These are phyloP conservation scores for Xylaria bambusicola DNA, from an alignment of 495 filamentous ascomycete species.

Conservation along the genomic window DNA sequence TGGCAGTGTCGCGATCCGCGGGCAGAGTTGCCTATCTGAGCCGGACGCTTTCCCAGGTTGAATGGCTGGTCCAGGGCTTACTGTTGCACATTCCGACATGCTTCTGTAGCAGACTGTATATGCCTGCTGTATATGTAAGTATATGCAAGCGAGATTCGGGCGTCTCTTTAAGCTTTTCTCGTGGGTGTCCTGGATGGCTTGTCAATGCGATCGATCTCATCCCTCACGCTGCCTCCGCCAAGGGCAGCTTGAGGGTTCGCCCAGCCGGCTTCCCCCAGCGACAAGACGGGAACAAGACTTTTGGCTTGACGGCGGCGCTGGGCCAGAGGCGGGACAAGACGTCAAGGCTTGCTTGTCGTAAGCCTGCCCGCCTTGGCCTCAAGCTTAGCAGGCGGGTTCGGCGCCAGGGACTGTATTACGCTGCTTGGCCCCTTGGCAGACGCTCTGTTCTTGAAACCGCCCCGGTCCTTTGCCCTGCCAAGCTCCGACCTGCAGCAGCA, in stretches of 20 bases:
- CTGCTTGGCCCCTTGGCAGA: slow-evolving; percentile 3
- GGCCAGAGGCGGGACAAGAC: slow-evolving; percentile 10
- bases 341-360: slow-evolving; percentile 8
- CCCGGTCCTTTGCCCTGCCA: slow-evolving; percentile 3
- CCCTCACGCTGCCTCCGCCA: background rate
- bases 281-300: slow-evolving; percentile 14
- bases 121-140: no score
- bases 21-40: slow-evolving; percentile 5
- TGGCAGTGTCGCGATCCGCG: background rate
- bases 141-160: no score
- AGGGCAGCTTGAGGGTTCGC: slow-evolving; percentile 7
- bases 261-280: slow-evolving; percentile 13
- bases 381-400: background rate
- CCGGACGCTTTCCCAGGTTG: background rate
- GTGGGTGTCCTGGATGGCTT: no score
- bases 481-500: background rate
- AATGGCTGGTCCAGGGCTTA: background rate
- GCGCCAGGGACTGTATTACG: no score
- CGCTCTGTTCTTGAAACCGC: background rate
- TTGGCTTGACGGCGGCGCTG: slow-evolving; percentile 15
- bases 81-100: slow-evolving; percentile 3
- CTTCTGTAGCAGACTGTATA: no score
- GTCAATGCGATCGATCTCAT: background rate
- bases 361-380: slow-evolving; percentile 15
- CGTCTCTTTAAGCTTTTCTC: no score